Evolutionary conservation across 78 protist species (phyloP), one percentile per base, ranked within the genome.

Genomic region (Pigoraptor vietnamica): DNA sequence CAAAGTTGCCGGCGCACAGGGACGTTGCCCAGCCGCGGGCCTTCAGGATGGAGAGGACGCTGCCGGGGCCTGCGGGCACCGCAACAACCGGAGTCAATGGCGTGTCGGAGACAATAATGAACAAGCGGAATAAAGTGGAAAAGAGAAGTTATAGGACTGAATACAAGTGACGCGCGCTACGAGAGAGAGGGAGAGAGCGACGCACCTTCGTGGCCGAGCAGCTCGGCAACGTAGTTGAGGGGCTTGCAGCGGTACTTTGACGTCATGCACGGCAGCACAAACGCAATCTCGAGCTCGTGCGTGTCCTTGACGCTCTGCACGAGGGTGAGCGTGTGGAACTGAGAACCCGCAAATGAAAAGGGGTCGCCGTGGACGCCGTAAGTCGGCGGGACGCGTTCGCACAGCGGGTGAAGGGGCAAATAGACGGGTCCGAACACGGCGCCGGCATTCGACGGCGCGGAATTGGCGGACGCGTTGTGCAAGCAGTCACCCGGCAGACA

Each of bases 161-260:
- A n/a, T n/a, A n/a, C n/a, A n/a, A n/a, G n/a, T n/a, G n/a, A n/a
- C n/a, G n/a, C n/a, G n/a, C n/a, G n/a, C n/a, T n/a, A 48, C 6
- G 67, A 48, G 29, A 48, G 67, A 48, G 14, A 48, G 67, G 6
- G 38, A 87, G 40, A 87, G 79, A 87, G 40, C 24, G 92, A 94
- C 33, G 10, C 32, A 55, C 95, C 94, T 67, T 96, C 98, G 92
- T 96, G 96, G 32, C 98, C 98, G 32, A 96, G 25, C 29, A 96
- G 90, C 40, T 95, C 96, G 10, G 91, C 2, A 23, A 93, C 23
- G 39, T 79, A 87, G 56, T n/a, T 23, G 35, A 1, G 39, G 36
- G 92, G 94, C 89, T 94, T 94, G 86, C 55, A 1, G 40, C 36
- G 40, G 84, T 88, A 88, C n/a, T 0, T 0, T 1, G 25, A 10